These are phyloP conservation scores for Acacia concinna DNA, from an alignment of 331 rosid species.

Conservation along the genomic window DNA sequence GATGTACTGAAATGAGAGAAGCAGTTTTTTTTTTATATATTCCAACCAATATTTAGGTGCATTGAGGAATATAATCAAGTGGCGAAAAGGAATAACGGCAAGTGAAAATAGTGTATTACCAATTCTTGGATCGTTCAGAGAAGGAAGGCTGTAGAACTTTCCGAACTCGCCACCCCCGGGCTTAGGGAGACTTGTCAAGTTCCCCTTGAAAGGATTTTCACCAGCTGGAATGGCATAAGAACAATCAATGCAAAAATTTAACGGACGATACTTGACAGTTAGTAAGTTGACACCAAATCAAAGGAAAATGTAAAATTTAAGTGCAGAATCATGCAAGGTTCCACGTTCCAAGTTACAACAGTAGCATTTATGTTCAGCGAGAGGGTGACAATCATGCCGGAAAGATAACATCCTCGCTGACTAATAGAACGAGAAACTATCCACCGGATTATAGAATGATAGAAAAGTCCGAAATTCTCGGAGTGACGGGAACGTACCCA, in stretches of 20 bases:
- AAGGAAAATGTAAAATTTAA: background rate
- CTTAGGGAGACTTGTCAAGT: constrained; percentile 85
- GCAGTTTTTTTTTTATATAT: background rate
- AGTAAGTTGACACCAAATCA: background rate
- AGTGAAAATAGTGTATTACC: constrained; percentile 50
- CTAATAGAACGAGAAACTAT: constrained; percentile 11
- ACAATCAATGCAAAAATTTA: constrained; percentile 26
- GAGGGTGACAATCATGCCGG: background rate
- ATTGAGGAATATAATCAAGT: background rate
- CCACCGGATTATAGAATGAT: background rate
- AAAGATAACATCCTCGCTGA: constrained; percentile 1
- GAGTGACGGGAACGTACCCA: constrained; percentile 56
- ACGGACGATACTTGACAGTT: constrained; percentile 1
- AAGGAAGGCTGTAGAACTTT: constrained; percentile 89
- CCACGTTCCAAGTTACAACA: background rate
- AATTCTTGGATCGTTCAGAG: constrained; percentile 87
- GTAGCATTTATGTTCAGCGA: background rate
- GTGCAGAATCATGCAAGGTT: background rate
- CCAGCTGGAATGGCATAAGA: constrained; percentile 54
- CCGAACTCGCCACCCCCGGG: constrained; percentile 98
- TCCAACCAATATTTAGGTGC: constrained; percentile 11
- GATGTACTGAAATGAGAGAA: background rate
- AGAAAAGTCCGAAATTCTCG: constrained; percentile 22
- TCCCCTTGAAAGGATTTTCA: constrained; percentile 87
- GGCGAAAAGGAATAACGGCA: background rate